phyloP scores from a whole-genome alignment of 108 stramenopile species.

The Pseudonitzschia multistriata region DNA sequence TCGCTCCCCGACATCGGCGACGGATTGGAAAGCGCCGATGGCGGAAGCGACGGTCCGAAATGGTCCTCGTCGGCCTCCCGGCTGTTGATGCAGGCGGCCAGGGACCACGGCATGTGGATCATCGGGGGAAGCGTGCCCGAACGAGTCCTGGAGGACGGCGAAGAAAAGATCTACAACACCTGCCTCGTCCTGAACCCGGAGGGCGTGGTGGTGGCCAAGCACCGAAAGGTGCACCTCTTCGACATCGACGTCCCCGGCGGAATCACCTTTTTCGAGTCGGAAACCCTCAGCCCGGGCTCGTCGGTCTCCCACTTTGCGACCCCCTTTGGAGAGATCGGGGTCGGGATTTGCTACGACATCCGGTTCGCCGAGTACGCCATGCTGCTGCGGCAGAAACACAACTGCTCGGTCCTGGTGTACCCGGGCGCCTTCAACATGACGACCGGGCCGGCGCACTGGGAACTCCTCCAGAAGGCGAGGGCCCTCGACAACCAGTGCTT shows the following conservation, averaged over 20 bases:
- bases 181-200: conserved; percentile 72
- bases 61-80: conserved; percentile 44
- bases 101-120: conserved; percentile 71
- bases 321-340: conserved; percentile 86
- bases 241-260: conserved; percentile 98
- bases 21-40: background rate
- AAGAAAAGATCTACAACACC: conserved; percentile 89
- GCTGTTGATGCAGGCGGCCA: conserved; percentile 62
- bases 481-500: conserved; percentile 98
- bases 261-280: conserved; percentile 95
- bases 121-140: conserved; percentile 99
- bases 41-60: background rate
- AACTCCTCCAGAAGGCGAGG: conserved; percentile 93
- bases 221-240: conserved; percentile 97
- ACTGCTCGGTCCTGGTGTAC: conserved; percentile 76
- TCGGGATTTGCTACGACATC: conserved; percentile 99
- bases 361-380: conserved; percentile 97
- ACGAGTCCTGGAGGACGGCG: conserved; percentile 23
- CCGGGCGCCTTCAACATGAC: conserved; percentile 99
- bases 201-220: conserved; percentile 86
- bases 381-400: conserved; percentile 77
- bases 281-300: conserved; percentile 85
- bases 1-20: conserved; percentile 68
- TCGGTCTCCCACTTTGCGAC: conserved; percentile 67
- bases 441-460: conserved; percentile 99